A percentile compares a stretch with the other conserved stretches of the same genome.
These are phyloP conservation scores for Amesomyces nigricolor DNA, from an alignment of 2,329 filamentous ascomycete species.

Conservation along the genomic window DNA sequence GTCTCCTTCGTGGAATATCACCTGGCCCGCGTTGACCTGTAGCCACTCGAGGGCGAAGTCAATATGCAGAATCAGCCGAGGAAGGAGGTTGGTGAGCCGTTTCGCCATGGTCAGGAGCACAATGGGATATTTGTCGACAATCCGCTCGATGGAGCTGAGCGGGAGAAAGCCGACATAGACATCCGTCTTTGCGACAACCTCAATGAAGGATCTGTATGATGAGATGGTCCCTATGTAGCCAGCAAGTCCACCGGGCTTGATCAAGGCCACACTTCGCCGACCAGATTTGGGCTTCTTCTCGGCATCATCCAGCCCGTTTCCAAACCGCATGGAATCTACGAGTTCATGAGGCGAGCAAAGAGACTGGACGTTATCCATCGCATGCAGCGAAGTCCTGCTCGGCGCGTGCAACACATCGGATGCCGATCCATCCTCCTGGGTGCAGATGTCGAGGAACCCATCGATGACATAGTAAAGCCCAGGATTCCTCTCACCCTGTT, in stretches of 20 bases:
- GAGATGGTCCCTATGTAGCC: constrained; percentile 94
- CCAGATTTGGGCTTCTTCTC: constrained; percentile 43
- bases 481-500: constrained; percentile 94
- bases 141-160: constrained; percentile 75
- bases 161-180: constrained; percentile 96
- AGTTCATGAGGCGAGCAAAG: constrained; percentile 10
- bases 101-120: constrained; percentile 95
- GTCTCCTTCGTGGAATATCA: constrained; percentile 88
- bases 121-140: constrained; percentile 88
- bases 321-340: constrained; percentile 21
- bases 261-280: constrained; percentile 73
- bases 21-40: constrained; percentile 89
- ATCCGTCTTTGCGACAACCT: constrained; percentile 95
- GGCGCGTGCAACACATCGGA: constrained; percentile 38
- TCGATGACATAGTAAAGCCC: constrained; percentile 97
- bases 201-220: constrained; percentile 91
- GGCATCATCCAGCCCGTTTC: constrained; percentile 30
- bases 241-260: constrained; percentile 89
- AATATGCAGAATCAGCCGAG: constrained; percentile 87
- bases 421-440: constrained; percentile 59
- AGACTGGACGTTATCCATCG: constrained; percentile 33
- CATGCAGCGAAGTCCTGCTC: constrained; percentile 31
- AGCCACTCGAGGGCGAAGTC: constrained; percentile 99
- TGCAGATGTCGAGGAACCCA: constrained; percentile 89
- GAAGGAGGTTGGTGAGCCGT: constrained; percentile 80